A percentile compares a stretch with the other conserved stretches of the same genome.
Evolutionary conservation across 306 rosid genomes (phyloP).

Genomic region (Trifolium subterraneum): DNA sequence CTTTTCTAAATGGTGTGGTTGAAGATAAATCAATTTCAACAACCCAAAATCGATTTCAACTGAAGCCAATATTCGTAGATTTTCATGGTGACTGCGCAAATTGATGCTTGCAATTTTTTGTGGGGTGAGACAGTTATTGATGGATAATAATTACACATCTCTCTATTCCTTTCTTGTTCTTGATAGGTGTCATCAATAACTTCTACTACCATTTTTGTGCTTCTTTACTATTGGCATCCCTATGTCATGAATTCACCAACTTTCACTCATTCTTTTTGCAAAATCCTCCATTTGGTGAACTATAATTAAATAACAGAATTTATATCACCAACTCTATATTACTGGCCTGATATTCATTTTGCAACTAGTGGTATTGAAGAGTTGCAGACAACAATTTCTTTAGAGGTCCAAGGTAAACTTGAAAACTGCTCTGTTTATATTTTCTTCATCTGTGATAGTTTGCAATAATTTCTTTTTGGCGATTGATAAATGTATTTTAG

Average conservation of each 20-base stretch:
- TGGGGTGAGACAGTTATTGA: neutral
- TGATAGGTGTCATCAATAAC: neutral
- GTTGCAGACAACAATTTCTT: neutral
- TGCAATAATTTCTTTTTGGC: neutral
- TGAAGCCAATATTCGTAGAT: neutral
- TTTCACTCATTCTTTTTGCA: neutral
- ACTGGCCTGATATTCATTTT: neutral
- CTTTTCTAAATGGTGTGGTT: neutral
- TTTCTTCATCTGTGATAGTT: neutral
- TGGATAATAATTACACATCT: neutral
- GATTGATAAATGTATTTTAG: neutral
- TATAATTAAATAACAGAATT: neutral
- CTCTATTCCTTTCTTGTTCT: neutral
- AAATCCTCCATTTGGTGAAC: neutral
- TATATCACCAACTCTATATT: neutral
- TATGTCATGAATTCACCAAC: neutral
- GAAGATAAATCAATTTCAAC: neutral
- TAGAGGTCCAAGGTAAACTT: constrained; percentile 1
- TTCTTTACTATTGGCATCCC: neutral
- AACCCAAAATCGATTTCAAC: neutral
- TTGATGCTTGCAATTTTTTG: neutral
- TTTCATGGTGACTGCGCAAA: neutral
- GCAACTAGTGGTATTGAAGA: neutral
- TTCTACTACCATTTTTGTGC: neutral
- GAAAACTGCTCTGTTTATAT: neutral